A percentile compares a stretch with the other conserved stretches of the same genome.
These are phyloP conservation scores for Kazachstania sp. DNA, from an alignment of 1,139 yeast species.

Conservation along the genomic window DNA sequence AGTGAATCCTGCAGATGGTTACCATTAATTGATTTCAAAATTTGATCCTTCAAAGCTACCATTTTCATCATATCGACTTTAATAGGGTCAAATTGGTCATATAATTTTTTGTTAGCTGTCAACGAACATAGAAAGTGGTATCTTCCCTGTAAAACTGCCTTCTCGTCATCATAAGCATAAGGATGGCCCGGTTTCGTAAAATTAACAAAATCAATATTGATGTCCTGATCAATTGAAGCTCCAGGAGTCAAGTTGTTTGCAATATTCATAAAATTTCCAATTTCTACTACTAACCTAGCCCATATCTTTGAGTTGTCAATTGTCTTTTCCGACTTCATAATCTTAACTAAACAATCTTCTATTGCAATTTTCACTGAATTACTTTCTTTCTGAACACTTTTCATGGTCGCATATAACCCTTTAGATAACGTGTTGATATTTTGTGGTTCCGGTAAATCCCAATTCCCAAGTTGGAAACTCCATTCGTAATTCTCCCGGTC, in stretches of 20 bases:
- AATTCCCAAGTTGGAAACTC: slow-evolving; percentile 23
- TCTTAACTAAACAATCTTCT: slow-evolving; percentile 2
- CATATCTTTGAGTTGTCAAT: slow-evolving; percentile 7
- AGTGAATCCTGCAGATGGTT: slow-evolving; percentile 21
- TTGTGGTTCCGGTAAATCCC: slow-evolving; percentile 25
- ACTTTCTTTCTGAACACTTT: slow-evolving; percentile 5
- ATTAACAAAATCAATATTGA: slow-evolving; percentile 4
- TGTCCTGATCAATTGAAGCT: not conserved
- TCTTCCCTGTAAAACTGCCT: slow-evolving; percentile 14
- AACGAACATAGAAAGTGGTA: slow-evolving; percentile 10
- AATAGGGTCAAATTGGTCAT: not conserved
- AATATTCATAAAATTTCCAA: not conserved
- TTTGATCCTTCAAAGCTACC: slow-evolving; percentile 10
- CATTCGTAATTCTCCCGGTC: slow-evolving; percentile 16
- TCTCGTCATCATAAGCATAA: slow-evolving; percentile 13
- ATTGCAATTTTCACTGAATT: not conserved
- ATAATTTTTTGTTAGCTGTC: not conserved
- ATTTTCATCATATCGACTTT: slow-evolving; percentile 2
- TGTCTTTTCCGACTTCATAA: slow-evolving; percentile 1
- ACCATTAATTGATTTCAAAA: slow-evolving; percentile 13
- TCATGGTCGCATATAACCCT: slow-evolving; percentile 19
- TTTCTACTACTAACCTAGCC: slow-evolving; percentile 6
- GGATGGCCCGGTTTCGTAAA: slow-evolving; percentile 4
- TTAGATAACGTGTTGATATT: slow-evolving; percentile 12
- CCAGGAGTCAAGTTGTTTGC: not conserved